Base-by-base conservation (phyloP, 768 basidiomycete species). In the Mycena amicta region DNA sequence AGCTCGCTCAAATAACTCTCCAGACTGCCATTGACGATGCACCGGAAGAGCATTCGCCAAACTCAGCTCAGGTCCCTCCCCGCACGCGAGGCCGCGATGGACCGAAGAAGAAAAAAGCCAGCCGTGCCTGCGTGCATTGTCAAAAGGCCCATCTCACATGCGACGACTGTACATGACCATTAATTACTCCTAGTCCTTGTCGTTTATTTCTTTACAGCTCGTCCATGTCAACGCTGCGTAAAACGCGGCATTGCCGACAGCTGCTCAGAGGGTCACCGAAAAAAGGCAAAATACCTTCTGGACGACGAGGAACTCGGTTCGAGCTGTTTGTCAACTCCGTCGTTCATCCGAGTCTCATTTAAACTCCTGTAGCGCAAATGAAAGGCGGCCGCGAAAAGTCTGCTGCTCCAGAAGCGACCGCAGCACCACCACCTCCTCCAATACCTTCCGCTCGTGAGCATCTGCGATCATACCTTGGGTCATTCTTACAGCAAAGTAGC, bases 91-190 rank as follows among this genome's bases (percentile, higher is more conserved):
- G 77, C 70, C 83, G 85, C 70, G 88, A 90, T 54, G 86, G 86
- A 1, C 90, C 89, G 29, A 93, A 91, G 83, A 95, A 95, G 84
- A 95, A 95, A 82, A 95, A 95, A 74, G 93, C 94, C 0, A 92
- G 84, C 66, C 85, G 94, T 47, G 96, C 96, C 49, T 98, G 96
- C 71, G 89, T 92, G 61, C 92, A 93, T 66, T 98, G 96, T 72
- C 95, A 98, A 75, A 96, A 94, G 72, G 94, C 95, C 2, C 96
- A 98, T 74, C 78, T 98, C 64, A 98, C 96, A n/a, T 98, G 96
- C 72, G 95, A 98, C 72, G 96, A 98, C 69, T 87, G 96, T 97
- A 69, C 71, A n/a, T n/a, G n/a, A n/a, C n/a, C n/a, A n/a, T n/a
- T n/a, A n/a, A n/a, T n/a, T n/a, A n/a, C n/a, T n/a, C n/a, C n/a